Base-by-base conservation (phyloP, 2,329 filamentous ascomycete species). In the Pezicula rhizophila region DNA sequence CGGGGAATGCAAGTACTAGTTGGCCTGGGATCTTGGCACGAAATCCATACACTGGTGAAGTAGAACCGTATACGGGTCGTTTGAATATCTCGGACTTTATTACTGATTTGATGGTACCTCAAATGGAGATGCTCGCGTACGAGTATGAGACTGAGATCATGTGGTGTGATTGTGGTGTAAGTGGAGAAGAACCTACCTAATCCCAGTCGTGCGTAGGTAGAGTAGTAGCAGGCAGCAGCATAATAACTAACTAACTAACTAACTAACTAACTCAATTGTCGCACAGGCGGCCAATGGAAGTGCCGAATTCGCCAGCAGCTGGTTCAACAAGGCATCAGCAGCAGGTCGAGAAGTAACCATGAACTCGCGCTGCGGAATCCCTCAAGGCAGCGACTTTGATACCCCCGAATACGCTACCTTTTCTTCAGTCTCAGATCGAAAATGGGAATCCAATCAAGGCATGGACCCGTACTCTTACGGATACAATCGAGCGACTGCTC, bases 381-480 rank as follows among this genome's bases (percentile, higher is more conserved):
- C 74, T 0, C 70, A 71, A 40, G 61, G 63, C 1, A 65, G 65
- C 11, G 78, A 82, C 64, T 82, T 80, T 55, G 78, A 82, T 59
- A 82, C 78, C 1, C 79, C 79, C 0, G 79, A 82, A 59, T 83
- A 82, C 58, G 65, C 68, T 25, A 69, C 68, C 7, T 79, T 75
- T 58, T 64, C 67, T 2, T 68, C 71, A 3, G 70, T 74, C 8
- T 76, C 79, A 60, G 60, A 66, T 28, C 68, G 76, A 25, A 82
- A 82, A 61, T 83, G 78, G 78, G 79, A 82, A 63, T 74, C 66
- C 37, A 82, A 75, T 61, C 69, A 70, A 38, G 79, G 79, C 34
- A 78, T 83, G 75, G 79, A 82, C 55, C 78, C 79, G 0, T 81
- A 70, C 56, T 72, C 68, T 52, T 82, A 82, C 55, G 79, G 78